Conservation (phyloP, 2,329 filamentous ascomycete species). For the Phaeosphaeriaceae sp. region DNA sequence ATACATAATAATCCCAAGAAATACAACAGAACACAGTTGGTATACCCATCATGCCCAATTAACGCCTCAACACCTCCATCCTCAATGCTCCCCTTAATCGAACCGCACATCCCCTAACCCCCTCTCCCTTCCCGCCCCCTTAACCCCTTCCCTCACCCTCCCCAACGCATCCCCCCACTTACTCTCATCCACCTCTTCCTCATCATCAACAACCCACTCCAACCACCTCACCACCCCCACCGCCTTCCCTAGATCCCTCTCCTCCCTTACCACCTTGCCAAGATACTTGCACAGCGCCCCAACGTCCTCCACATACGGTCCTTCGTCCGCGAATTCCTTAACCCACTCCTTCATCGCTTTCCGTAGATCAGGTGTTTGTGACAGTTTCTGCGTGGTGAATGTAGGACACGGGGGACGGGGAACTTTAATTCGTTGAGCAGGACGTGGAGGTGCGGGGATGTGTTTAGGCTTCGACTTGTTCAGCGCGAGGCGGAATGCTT, state of each 20-base stretch:
- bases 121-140: constrained; percentile 51
- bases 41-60: not conserved
- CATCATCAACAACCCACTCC: constrained; percentile 48
- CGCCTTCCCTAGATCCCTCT: constrained; percentile 79
- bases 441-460: constrained; percentile 24
- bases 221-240: constrained; percentile 73
- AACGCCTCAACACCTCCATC: not conserved
- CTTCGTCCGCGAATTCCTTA: constrained; percentile 71
- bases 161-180: constrained; percentile 49
- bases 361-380: constrained; percentile 68
- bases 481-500: constrained; percentile 37
- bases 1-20: not conserved
- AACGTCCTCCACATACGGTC: constrained; percentile 81
- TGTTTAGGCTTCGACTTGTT: constrained; percentile 23
- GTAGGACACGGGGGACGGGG: constrained; percentile 62
- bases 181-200: constrained; percentile 16
- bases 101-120: constrained; percentile 34
- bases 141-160: constrained; percentile 51
- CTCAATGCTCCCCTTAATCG: not conserved
- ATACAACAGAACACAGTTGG: not conserved
- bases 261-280: constrained; percentile 72
- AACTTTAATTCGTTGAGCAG: constrained; percentile 47
- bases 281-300: constrained; percentile 77
- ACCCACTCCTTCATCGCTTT: constrained; percentile 81
- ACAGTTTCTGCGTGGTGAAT: constrained; percentile 67